Evolutionary conservation across 2,329 filamentous ascomycete species (phyloP).

Genomic region (Erysiphe neolycopersici): DNA sequence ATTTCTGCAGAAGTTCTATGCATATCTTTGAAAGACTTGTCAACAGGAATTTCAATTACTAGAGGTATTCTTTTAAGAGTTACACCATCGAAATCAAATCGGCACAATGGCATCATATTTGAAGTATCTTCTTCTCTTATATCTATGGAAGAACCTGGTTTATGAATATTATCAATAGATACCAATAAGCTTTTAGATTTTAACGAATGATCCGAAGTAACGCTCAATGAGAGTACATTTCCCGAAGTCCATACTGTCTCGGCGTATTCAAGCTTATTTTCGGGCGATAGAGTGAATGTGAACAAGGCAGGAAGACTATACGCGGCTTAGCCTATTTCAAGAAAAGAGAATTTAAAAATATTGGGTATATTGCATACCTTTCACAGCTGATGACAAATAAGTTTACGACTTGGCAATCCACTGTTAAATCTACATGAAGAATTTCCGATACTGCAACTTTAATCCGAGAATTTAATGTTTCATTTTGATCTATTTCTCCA

Average conservation of each 20-base stretch:
- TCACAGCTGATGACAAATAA: constrained; percentile 27
- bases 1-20: constrained; percentile 9
- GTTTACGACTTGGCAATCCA: constrained; percentile 13
- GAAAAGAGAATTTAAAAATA: constrained; percentile 3
- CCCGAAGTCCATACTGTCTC: constrained; percentile 29
- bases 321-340: not conserved
- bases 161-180: constrained; percentile 26
- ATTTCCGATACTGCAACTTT: constrained; percentile 15
- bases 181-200: constrained; percentile 13
- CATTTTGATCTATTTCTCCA: not conserved
- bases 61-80: not conserved
- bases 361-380: constrained; percentile 19
- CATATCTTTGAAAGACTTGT: not conserved
- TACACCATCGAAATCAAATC: constrained; percentile 1
- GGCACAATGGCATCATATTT: constrained; percentile 1
- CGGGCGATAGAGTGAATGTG: constrained; percentile 26
- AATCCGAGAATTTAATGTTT: constrained; percentile 2
- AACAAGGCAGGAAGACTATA: constrained; percentile 34
- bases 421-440: constrained; percentile 9
- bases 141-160: constrained; percentile 21
- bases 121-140: constrained; percentile 5
- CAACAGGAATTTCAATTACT: not conserved
- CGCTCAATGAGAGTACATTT: constrained; percentile 18
- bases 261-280: constrained; percentile 22
- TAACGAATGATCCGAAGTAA: not conserved